Evolutionary conservation across 331 rosid species (phyloP).

Genomic region (Acacia pycnantha): DNA sequence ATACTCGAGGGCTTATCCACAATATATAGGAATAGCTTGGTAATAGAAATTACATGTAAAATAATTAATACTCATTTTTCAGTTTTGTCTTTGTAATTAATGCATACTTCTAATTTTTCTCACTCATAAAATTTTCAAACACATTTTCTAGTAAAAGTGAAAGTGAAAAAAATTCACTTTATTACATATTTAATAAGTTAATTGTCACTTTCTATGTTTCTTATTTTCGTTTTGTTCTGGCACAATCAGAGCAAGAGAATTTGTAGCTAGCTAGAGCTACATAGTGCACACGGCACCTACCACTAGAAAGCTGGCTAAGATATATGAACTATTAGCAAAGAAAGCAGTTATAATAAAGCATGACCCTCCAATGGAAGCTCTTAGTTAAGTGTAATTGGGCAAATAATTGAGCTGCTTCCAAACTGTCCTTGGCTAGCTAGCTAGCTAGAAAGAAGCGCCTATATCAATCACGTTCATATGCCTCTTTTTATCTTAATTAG

Average conservation of each 20-base stretch:
- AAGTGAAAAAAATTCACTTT: too few species aligned
- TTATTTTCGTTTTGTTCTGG: not conserved
- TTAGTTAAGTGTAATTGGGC: not conserved
- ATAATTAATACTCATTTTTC: too few species aligned
- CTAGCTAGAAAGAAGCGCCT: not conserved
- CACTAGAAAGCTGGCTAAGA: not conserved
- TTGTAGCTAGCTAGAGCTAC: not conserved
- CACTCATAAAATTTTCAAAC: too few species aligned
- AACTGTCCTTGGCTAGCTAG: conserved; percentile 6
- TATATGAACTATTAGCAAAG: not conserved
- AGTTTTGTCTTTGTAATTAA: too few species aligned
- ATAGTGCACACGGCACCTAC: too few species aligned
- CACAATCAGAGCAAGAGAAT: not conserved
- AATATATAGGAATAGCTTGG: too few species aligned
- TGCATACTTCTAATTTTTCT: rapidly evolving
- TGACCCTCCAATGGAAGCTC: conserved; percentile 11
- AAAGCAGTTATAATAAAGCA: not conserved
- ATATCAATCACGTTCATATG: not conserved
- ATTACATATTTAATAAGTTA: too few species aligned
- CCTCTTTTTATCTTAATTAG: not conserved
- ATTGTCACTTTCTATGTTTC: not conserved
- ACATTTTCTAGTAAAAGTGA: too few species aligned
- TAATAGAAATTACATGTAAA: too few species aligned
- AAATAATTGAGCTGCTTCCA: conserved; percentile 17
- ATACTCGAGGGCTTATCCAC: too few species aligned